phyloP scores from a whole-genome alignment of 176 grass and related monocot genomes.

The Dendrocalamus sinicus region DNA sequence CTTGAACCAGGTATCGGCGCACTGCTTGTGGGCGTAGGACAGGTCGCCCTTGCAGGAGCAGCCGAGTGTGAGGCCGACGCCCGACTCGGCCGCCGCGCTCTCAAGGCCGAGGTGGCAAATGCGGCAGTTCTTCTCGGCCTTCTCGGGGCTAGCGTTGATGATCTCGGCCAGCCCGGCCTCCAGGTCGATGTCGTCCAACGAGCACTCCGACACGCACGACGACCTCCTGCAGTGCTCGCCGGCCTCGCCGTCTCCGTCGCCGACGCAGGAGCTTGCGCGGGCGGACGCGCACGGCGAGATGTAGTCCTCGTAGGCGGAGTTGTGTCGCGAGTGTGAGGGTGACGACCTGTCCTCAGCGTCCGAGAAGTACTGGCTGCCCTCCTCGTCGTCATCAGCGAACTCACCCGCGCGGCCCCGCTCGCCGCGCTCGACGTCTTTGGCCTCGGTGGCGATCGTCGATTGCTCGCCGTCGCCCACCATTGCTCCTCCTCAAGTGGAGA shows the following conservation, averaged over 20 bases:
- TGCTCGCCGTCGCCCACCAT: slow-evolving; percentile 45
- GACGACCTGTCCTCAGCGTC: slow-evolving; percentile 83
- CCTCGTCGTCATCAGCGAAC: slow-evolving; percentile 33
- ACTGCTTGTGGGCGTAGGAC: slow-evolving; percentile 86
- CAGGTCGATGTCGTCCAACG: slow-evolving; percentile 70
- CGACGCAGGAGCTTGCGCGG: slow-evolving; percentile 49
- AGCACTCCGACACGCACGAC: slow-evolving; percentile 79
- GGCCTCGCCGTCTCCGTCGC: background rate
- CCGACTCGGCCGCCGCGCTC: slow-evolving; percentile 55
- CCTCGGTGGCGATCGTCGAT: slow-evolving; percentile 29
- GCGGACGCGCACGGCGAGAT: slow-evolving; percentile 46
- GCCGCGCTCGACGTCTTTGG: slow-evolving; percentile 46
- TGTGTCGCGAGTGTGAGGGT: slow-evolving; percentile 63
- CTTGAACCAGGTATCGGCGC: slow-evolving; percentile 92
- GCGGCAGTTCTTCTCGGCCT: slow-evolving; percentile 78
- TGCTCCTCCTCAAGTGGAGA: background rate
- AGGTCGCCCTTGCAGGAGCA: slow-evolving; percentile 99
- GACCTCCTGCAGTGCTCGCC: slow-evolving; percentile 64
- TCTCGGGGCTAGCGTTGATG: slow-evolving; percentile 59
- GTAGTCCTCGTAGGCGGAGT: slow-evolving; percentile 57
- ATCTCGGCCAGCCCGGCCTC: slow-evolving; percentile 66
- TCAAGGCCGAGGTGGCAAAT: slow-evolving; percentile 97
- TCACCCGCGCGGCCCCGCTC: slow-evolving; percentile 18
- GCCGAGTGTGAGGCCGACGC: slow-evolving; percentile 73
- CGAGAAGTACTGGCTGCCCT: slow-evolving; percentile 73